phyloP scores from a whole-genome alignment of 2,329 filamentous ascomycete species.

The Fusarium sp. region DNA sequence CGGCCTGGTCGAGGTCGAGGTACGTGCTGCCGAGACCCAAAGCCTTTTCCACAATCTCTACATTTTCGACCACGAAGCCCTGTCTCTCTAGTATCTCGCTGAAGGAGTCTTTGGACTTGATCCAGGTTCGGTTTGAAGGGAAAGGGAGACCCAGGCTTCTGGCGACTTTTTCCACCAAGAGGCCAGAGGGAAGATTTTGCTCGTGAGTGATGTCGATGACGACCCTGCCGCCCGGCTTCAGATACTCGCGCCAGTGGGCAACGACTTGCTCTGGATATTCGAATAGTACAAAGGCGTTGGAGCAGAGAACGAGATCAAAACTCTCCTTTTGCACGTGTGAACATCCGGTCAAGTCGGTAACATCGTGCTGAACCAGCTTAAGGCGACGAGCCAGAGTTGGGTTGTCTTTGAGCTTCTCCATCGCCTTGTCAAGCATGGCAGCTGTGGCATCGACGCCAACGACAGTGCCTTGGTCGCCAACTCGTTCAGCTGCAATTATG shows the following conservation, averaged over 20 bases:
- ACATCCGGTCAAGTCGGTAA: slow-evolving; percentile 40
- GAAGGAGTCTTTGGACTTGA: slow-evolving; percentile 46
- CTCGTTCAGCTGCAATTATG: slow-evolving; percentile 44
- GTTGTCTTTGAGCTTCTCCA: slow-evolving; percentile 35
- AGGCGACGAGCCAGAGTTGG: slow-evolving; percentile 30
- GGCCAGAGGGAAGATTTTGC: slow-evolving; percentile 40
- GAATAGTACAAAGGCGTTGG: slow-evolving; percentile 50
- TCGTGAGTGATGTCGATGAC: slow-evolving; percentile 51
- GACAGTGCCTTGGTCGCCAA: slow-evolving; percentile 44
- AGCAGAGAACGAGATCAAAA: slow-evolving; percentile 51
- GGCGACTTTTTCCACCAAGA: slow-evolving; percentile 45
- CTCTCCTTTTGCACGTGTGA: slow-evolving; percentile 31
- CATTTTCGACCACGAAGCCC: slow-evolving; percentile 45
- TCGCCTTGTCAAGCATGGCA: slow-evolving; percentile 48
- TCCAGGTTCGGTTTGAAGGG: slow-evolving; percentile 48
- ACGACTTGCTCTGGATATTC: slow-evolving; percentile 42
- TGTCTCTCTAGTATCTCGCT: slow-evolving; percentile 41
- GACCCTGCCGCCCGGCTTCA: slow-evolving; percentile 45
- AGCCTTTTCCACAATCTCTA: slow-evolving; percentile 42
- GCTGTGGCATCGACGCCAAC: slow-evolving; percentile 49
- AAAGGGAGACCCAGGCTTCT: slow-evolving; percentile 39
- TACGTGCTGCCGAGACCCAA: slow-evolving; percentile 40
- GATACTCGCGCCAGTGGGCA: slow-evolving; percentile 45
- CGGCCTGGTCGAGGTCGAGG: slow-evolving; percentile 42
- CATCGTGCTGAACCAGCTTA: slow-evolving; percentile 45